These are phyloP conservation scores for Lentinula guzmanii DNA, from an alignment of 768 basidiomycete genomes.

Conservation along the genomic window DNA sequence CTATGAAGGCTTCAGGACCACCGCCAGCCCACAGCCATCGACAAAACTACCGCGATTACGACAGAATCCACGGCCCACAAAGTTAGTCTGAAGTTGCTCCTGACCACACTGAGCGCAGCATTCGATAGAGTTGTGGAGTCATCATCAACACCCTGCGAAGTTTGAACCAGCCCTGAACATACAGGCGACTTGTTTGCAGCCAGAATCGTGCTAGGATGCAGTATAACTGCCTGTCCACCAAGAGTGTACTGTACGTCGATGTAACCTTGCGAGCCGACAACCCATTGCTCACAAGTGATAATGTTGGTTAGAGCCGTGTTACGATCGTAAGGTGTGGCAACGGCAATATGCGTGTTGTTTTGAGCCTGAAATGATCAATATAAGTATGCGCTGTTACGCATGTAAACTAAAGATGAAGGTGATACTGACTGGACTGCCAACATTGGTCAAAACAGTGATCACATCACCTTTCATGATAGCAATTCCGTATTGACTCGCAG, in stretches of 20 bases:
- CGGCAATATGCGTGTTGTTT: constrained; percentile 47
- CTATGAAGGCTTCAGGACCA: not conserved
- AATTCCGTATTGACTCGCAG: constrained; percentile 43
- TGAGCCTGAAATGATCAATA: constrained; percentile 36
- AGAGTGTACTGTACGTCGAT: constrained; percentile 56
- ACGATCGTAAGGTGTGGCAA: constrained; percentile 47
- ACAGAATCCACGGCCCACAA: not conserved
- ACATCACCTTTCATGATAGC: constrained; percentile 61
- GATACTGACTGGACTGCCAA: constrained; percentile 60
- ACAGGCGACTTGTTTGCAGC: constrained; percentile 30
- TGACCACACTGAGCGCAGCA: not conserved
- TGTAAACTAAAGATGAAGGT: not conserved
- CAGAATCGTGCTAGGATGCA: constrained; percentile 32
- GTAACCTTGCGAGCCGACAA: constrained; percentile 59
- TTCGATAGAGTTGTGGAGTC: not conserved
- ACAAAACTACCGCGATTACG: not conserved
- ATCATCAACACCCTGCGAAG: not conserved
- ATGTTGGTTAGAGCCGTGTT: constrained; percentile 51
- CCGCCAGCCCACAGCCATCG: not conserved
- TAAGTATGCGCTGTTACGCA: not conserved
- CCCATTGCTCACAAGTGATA: constrained; percentile 61
- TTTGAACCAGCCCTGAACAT: constrained; percentile 16
- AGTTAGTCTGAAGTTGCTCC: not conserved
- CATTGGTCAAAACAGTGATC: constrained; percentile 59
- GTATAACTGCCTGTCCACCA: constrained; percentile 57